Base-by-base conservation (phyloP, 768 basidiomycete genomes). In the Suillus placidus region DNA sequence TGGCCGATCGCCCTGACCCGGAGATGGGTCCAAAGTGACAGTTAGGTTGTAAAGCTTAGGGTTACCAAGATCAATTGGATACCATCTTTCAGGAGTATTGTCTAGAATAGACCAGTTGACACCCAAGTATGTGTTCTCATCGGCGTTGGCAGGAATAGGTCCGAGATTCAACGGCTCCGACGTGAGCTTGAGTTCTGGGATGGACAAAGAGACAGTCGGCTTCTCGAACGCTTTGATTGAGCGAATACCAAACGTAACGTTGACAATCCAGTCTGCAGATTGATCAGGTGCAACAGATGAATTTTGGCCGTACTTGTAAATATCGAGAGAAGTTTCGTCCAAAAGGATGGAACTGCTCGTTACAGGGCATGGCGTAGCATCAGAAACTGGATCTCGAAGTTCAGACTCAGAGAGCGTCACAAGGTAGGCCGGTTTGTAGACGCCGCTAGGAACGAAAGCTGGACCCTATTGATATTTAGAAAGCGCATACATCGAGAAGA, bases 21-120 rank as follows among this genome's bases (percentile, higher is more conserved):
- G 65, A 18, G 64, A 67, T 2, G 81, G 71, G 32, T 73, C 72
- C 32, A 87, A 71, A 4, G 78, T 73, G 43, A 82, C 76, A 5
- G 80, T 82, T 66, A 87, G 71, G 68, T 87, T 81, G 74, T 87
- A 87, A 16, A 86, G 74, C 64, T 83, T 81, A 10, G 86, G 87
- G 16, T 77, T 82, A 23, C 85, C 87, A 54, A 87, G 83, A 69
- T 85, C 83, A 69, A 82, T 80, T 6, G 85, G 83, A 68, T 79
- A 87, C 87, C 86, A 87, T 30, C 85, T 77, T 67, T 83, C 73
- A 13, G 83, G 84, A 6, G 82, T 68, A 10, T 66, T 70, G 52
- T 87, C 83, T 0, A 82, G 80, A 43, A 87, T 77, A 9, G 74
- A 76, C 80, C 84, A 86, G 20, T 72, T 70, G 6, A 78, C 83